phyloP scores from a whole-genome alignment of 129 eudicot genomes.

The Cynara cardunculus region DNA sequence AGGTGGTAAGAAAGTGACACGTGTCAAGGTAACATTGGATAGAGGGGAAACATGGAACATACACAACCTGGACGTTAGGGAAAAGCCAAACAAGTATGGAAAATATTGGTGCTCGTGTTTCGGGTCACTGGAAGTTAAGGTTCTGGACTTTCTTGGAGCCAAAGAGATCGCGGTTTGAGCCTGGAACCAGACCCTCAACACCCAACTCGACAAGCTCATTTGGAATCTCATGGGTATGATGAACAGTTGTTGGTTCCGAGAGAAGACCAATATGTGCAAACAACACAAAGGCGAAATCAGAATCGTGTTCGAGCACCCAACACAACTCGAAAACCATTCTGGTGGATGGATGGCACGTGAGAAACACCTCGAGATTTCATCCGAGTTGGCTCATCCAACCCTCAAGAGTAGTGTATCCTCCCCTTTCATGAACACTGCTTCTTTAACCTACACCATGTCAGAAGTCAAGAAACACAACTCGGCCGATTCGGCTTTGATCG shows the following conservation, averaged over 20 bases:
- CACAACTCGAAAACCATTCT: conserved; percentile 82
- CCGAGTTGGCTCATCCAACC: no score
- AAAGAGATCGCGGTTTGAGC: conserved; percentile 94
- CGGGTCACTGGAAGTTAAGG: conserved; percentile 96
- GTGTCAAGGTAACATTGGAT: conserved; percentile 90
- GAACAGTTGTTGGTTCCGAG: conserved; percentile 98
- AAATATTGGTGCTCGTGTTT: conserved; percentile 97
- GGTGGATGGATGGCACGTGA: conserved; percentile 99
- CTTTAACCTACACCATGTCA: conserved; percentile 51
- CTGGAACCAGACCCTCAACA: conserved; percentile 84
- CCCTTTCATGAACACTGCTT: no score
- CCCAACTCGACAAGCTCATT: conserved; percentile 93
- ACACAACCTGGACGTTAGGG: conserved; percentile 54
- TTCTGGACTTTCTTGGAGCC: conserved; percentile 66
- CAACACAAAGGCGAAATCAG: conserved; percentile 92
- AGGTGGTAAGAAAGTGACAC: conserved; percentile 89
- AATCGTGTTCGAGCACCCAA: conserved; percentile 93
- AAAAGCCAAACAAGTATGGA: conserved; percentile 76
- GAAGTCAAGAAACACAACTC: conserved; percentile 80
- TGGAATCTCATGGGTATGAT: conserved; percentile 99
- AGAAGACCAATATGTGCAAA: conserved; percentile 84
- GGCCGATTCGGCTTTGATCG: conserved; percentile 85
- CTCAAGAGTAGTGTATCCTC: no score
- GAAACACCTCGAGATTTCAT: conserved; percentile 50
- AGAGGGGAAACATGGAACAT: conserved; percentile 89